Evolutionary conservation across 768 basidiomycete species (phyloP), one percentile per base, ranked within the genome.

Genomic region (Naganishia onofrii): DNA sequence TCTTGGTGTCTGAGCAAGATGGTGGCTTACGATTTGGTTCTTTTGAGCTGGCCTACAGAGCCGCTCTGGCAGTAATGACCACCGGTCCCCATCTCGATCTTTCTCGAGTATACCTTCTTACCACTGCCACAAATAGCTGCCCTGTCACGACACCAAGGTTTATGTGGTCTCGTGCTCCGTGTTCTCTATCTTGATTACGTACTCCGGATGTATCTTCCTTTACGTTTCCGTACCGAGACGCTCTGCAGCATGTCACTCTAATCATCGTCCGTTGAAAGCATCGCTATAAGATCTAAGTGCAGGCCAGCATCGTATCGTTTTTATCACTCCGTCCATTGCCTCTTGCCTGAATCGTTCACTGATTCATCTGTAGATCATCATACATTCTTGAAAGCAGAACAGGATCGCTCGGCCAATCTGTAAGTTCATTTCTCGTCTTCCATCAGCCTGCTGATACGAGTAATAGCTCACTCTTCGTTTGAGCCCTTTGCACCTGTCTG

Each of bases 111-210:
- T 51, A 23, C 23, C 48, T n/a, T n/a, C 48, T 26, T 26, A 6
- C 7, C 48, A 23, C 15, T 26, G 12, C 42, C 42, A 7, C n/a
- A 51, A 51, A 51, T 51, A 51, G 48, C 21, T 51, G 23, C n/a
- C 3, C n/a, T 26, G 15, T 51, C 48, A 51, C 48, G 6, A 21
- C 44, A 51, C 2, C n/a, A 51, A 4, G 34, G 12, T 36, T 36
- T 36, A n/a, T 21, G 48, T 51, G 3, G 48, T 51, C n/a, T 26
- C 48, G 48, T 51, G 36, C 12, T 6, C 19, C 54, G 29, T 31
- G 57, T n/a, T n/a, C 57, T 17, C 42, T 15, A 42, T 42, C 42
- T 42, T 58, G 57, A 28, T 58, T 58, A 58, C 57, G 57, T 58
- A 58, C 57, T 58, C 57, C 34, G 57, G 57, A 58, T 58, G 29